Evolutionary conservation across 2,329 filamentous ascomycete species (phyloP).

Genomic region (Colletotrichum lentis): DNA sequence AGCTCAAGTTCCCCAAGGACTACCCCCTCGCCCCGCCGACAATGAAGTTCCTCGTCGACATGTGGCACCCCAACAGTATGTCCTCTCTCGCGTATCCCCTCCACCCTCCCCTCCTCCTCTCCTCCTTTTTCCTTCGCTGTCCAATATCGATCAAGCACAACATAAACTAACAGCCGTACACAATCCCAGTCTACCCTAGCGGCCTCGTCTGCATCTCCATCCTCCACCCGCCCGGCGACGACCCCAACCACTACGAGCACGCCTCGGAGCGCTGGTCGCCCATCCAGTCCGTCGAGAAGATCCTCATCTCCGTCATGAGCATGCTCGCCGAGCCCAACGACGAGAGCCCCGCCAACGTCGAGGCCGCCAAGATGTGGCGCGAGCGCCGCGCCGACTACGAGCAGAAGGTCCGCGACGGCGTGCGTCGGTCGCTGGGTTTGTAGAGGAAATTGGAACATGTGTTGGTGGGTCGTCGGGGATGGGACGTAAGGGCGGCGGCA

Average conservation of each 20-base stretch:
- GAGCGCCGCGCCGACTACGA: slow-evolving; percentile 87
- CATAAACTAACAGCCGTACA: background rate
- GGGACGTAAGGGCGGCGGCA: too few species aligned
- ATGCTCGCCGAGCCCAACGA: slow-evolving; percentile 98
- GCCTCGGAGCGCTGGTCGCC: slow-evolving; percentile 95
- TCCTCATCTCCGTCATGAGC: slow-evolving; percentile 95
- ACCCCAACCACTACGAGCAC: slow-evolving; percentile 98
- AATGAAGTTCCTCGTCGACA: slow-evolving; percentile 93
- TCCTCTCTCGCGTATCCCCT: slow-evolving; percentile 1
- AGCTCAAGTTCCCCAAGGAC: slow-evolving; percentile 93
- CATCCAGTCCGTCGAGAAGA: slow-evolving; percentile 97
- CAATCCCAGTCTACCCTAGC: slow-evolving; percentile 80
- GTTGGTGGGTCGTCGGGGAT: background rate
- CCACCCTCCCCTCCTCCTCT: background rate
- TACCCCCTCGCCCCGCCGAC: slow-evolving; percentile 96
- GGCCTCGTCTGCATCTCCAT: slow-evolving; percentile 98
- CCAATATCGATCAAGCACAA: too few species aligned
- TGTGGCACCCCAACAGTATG: slow-evolving; percentile 96
- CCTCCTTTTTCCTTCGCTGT: background rate
- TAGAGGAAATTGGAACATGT: slow-evolving; percentile 49
- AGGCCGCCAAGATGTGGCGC: slow-evolving; percentile 96
- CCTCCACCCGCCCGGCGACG: slow-evolving; percentile 92
- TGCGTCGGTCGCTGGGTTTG: slow-evolving; percentile 79
- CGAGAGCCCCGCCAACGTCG: slow-evolving; percentile 94
- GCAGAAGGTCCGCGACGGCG: slow-evolving; percentile 81